Base-by-base conservation (phyloP, 2,329 filamentous ascomycete species). In the Fusarium verrucosum region DNA sequence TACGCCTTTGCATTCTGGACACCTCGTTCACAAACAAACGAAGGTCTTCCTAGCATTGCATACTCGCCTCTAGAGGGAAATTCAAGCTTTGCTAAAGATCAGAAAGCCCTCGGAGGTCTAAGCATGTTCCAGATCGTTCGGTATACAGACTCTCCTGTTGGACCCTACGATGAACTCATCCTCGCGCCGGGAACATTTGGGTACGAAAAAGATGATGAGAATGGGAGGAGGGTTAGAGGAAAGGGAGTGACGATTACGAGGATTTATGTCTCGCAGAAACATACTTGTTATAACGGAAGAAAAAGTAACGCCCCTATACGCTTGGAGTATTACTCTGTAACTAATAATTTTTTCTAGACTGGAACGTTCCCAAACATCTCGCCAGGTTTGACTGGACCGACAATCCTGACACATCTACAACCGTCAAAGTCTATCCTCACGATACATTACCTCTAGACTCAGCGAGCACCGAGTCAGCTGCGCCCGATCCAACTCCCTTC, bases 281-380 rank as follows among this genome's bases (percentile, higher is more conserved):
- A 81, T 20, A 83, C 81, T 0, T 81, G 80, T 62, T 85, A 80
- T 73, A 85, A 86, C 55, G 84, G 83, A 10, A 73, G 83, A 35
- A 78, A 74, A 28, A 83, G 82, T 84, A 43, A 28, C n/a, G 9
- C 2, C 77, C 72, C 23, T 36, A 23, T 23, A 16, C n/a, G 28
- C n/a, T 23, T 19, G n/a, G n/a, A n/a, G n/a, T n/a, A n/a, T 35
- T 8, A 26, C 23, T 33, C 13, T 23, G 30, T 22, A 36, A 11
- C 23, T 49, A 42, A 42, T 62, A 32, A 68, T 26, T 6, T 10
- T 19, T 2, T 32, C 3, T 14, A 83, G 81, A 85, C 60, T 86
- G 83, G 83, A 85, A 84, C 66, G 80, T 83, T 26, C 83, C 83
- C 13, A 86, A 86, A 65, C 82, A 85, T 53, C 77, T 85, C 14